A percentile compares a stretch with the other conserved stretches of the same genome.
phyloP scores from a whole-genome alignment of 108 stramenopile species.

The Poteriospumella lacustris region DNA sequence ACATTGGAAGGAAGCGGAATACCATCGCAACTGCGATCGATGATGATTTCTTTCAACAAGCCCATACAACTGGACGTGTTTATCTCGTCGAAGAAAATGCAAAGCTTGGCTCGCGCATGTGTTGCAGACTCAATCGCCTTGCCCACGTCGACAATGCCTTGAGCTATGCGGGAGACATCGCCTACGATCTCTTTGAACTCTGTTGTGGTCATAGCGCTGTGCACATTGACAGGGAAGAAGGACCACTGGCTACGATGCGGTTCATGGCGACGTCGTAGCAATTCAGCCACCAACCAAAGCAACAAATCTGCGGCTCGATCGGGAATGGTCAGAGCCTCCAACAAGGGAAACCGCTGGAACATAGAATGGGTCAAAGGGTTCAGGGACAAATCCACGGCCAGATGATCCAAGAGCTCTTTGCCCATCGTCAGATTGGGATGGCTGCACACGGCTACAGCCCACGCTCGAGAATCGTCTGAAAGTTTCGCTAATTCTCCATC shows the following conservation, averaged over 20 bases:
- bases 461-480: not conserved
- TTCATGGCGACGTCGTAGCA: not conserved
- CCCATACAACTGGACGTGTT: constrained; percentile 34
- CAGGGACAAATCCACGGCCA: not conserved
- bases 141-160: not conserved
- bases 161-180: not conserved
- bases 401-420: not conserved
- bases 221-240: constrained; percentile 14
- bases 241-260: not conserved
- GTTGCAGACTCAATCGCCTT: not conserved
- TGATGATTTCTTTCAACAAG: constrained; percentile 36
- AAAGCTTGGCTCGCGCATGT: not conserved
- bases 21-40: constrained; percentile 9
- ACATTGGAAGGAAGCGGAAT: constrained; percentile 19
- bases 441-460: not conserved
- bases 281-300: not conserved
- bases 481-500: not conserved
- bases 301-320: not conserved
- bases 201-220: not conserved
- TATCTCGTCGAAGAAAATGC: constrained; percentile 33
- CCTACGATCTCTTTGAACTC: not conserved
- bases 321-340: not conserved
- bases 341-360: too few relatives aligned
- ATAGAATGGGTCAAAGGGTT: too few relatives aligned
- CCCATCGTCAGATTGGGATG: not conserved